These are phyloP conservation scores for Aspergillus cejpii DNA, from an alignment of 2,329 filamentous ascomycete genomes.

Conservation along the genomic window DNA sequence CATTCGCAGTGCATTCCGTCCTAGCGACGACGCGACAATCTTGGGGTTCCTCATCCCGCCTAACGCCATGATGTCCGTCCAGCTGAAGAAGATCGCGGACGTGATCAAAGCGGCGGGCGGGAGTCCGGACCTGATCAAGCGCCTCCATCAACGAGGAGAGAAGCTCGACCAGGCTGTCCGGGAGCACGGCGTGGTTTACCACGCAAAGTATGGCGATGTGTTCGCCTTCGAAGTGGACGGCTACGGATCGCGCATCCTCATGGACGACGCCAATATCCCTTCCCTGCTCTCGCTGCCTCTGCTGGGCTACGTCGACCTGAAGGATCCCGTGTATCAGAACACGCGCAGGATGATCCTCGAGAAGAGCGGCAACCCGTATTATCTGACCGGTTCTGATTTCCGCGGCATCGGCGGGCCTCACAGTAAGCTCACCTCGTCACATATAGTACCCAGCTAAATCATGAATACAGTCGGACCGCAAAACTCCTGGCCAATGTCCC, in stretches of 20 bases:
- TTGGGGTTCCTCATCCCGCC: conserved; percentile 91
- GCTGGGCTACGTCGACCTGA: conserved; percentile 50
- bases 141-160: conserved; percentile 52
- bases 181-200: conserved; percentile 65
- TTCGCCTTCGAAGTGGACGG: conserved; percentile 62
- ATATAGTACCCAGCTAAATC: not conserved
- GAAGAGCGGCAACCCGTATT: conserved; percentile 80
- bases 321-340: conserved; percentile 73
- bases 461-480: conserved; percentile 74
- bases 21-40: conserved; percentile 90
- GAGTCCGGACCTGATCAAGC: conserved; percentile 46
- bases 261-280: conserved; percentile 62
- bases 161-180: conserved; percentile 69
- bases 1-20: conserved; percentile 84
- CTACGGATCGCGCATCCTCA: conserved; percentile 55
- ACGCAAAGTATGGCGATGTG: conserved; percentile 49
- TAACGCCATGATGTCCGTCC: conserved; percentile 93
- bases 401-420: conserved; percentile 79
- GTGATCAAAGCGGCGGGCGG: conserved; percentile 57
- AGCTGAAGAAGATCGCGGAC: conserved; percentile 66
- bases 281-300: conserved; percentile 56
- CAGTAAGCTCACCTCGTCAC: conserved; percentile 35
- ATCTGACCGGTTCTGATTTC: conserved; percentile 67
- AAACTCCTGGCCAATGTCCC: conserved; percentile 95
- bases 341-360: conserved; percentile 76